Evolutionary conservation across 495 filamentous ascomycete species (phyloP).

Genomic region (Geoglossum glabrum): DNA sequence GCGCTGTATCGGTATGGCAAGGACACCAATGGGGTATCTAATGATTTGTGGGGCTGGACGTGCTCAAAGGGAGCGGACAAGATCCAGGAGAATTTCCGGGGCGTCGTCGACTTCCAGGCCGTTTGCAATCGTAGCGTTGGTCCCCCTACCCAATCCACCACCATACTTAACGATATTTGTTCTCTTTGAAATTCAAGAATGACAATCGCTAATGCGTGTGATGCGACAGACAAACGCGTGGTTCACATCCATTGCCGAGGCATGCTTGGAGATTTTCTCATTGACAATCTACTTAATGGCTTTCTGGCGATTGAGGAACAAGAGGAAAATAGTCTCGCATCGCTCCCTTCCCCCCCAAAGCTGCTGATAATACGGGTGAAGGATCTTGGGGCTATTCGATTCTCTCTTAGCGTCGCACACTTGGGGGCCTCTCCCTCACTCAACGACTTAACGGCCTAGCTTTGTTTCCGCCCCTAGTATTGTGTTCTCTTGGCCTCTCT

Average conservation of each 20-base stretch:
- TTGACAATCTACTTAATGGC: conserved; percentile 12
- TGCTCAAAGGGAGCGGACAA: conserved; percentile 14
- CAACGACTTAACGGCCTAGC: too few species aligned
- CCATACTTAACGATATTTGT: too few species aligned
- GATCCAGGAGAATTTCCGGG: conserved; percentile 15
- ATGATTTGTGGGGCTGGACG: conserved; percentile 21
- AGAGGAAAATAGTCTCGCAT: conserved; percentile 8
- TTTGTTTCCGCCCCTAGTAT: too few species aligned
- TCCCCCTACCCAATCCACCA: not conserved
- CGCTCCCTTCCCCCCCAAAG: not conserved
- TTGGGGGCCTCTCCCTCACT: too few species aligned
- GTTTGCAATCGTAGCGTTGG: conserved; percentile 18
- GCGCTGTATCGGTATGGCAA: conserved; percentile 12
- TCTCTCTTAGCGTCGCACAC: too few species aligned
- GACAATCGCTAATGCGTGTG: not conserved
- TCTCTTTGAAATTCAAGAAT: too few species aligned
- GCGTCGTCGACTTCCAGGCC: conserved; percentile 14
- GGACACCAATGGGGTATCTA: conserved; percentile 10
- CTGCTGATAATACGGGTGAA: not conserved
- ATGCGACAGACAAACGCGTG: conserved; percentile 3
- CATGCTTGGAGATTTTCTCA: conserved; percentile 10
- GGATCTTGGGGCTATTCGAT: too few species aligned
- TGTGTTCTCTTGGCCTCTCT: too few species aligned
- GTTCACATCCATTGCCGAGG: conserved; percentile 15
- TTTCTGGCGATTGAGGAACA: conserved; percentile 10